Conservation (phyloP, 805 yeast genomes). For the Pichia nakasei region DNA sequence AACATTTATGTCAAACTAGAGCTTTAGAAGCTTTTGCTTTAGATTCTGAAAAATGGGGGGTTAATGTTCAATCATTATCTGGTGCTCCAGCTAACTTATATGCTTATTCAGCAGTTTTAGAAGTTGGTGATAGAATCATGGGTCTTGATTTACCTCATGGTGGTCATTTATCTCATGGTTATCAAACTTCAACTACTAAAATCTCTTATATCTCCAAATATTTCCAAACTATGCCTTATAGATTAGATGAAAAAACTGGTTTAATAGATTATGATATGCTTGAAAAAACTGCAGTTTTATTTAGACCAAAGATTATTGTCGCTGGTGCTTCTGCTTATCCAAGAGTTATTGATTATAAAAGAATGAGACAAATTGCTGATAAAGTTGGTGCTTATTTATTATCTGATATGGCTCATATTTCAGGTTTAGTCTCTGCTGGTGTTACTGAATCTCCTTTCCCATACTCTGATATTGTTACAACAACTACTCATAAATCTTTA, state of each 20-base stretch:
- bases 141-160: constrained; percentile 98
- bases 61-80: constrained; percentile 88
- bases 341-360: constrained; percentile 79
- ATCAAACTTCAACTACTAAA: constrained; percentile 83
- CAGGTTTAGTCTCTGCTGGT: constrained; percentile 92
- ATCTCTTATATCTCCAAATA: constrained; percentile 88
- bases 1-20: constrained; percentile 80
- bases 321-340: constrained; percentile 98
- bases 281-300: constrained; percentile 71
- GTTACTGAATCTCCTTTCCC: constrained; percentile 90
- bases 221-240: constrained; percentile 97
- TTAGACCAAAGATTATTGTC: constrained; percentile 89
- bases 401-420: constrained; percentile 96
- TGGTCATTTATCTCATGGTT: constrained; percentile 96
- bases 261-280: constrained; percentile 85
- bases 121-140: constrained; percentile 90
- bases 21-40: constrained; percentile 79
- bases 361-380: constrained; percentile 87
- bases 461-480: constrained; percentile 91
- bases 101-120: constrained; percentile 81
- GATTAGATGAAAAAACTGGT: constrained; percentile 80
- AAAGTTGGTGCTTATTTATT: constrained; percentile 87
- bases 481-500: constrained; percentile 94
- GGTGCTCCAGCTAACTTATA: constrained; percentile 97
- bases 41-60: constrained; percentile 87